Base-by-base conservation (phyloP, 345 rosid species). In the Raphanus raphanistrum region DNA sequence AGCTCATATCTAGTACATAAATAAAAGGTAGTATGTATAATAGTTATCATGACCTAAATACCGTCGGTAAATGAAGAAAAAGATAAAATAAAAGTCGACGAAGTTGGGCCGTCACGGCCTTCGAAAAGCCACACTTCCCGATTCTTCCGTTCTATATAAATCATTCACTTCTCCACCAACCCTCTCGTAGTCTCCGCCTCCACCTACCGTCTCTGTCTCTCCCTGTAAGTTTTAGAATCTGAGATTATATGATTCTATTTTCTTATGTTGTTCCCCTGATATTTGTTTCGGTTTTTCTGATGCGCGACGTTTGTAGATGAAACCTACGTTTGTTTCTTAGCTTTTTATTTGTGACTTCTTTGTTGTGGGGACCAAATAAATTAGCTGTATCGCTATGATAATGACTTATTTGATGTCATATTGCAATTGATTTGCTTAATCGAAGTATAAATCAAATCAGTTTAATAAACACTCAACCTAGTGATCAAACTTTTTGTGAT, bases 31-130 rank as follows among this genome's bases (percentile, higher is more conserved):
- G 21, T 21, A 21, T 21, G 21, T 21, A 21, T 21, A 21, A 21
- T 21, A 21, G 21, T 21, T 21, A 21, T 21, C 21, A 21, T 21
- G 21, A 21, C 21, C 21, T 21, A 21, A 21, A 21, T 35, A 35
- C 41, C 7, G 41, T 35, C 41, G 8, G 9, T 35, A 35, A 35
- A 35, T 35, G 38, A 35, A 12, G 12, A 48, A 48, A 12, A 50
- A 5, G 21, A 15, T 3, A 52, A 15, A 52, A 52, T 16, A 52
- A n/a, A 15, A 52, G 58, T 5, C 58, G 58, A 52, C 58, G 8
- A 52, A 52, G 31, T 36, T 65, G 69, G 69, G 69, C 69, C 54
- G 69, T 38, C 17, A 65, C 54, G 69, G 54, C 69, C 69, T 65
- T 11, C 54, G 9, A 65, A 65, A 38, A 38, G 69, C 54, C 69